Conservation (phyloP, 768 basidiomycete genomes). For the Podaxis carcinomalis region DNA sequence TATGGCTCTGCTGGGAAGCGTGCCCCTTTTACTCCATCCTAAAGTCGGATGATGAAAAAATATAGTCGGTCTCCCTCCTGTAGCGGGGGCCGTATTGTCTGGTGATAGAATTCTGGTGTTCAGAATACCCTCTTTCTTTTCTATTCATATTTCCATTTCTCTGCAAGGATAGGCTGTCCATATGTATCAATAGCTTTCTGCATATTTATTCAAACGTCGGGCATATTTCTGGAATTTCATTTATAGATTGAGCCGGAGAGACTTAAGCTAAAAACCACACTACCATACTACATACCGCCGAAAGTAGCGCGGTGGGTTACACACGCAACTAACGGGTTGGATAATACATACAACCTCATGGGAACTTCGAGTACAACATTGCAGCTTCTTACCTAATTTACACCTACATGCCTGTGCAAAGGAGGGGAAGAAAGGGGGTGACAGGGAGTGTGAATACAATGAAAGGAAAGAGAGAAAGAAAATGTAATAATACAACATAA, state of each 20-base stretch:
- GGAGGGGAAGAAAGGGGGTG: too few species aligned
- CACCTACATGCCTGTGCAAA: not conserved
- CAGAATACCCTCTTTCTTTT: not conserved
- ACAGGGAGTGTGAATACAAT: not conserved
- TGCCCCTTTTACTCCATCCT: not conserved
- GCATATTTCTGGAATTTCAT: not conserved
- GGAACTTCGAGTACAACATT: not conserved
- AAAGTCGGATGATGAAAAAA: too few species aligned
- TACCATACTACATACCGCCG: not conserved
- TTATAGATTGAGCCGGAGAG: not conserved
- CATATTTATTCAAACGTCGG: not conserved
- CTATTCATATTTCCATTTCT: not conserved
- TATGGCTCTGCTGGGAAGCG: slow-evolving; percentile 21
- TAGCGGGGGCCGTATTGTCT: not conserved
- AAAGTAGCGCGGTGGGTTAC: not conserved
- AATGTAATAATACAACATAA: not conserved
- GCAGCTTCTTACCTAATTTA: not conserved
- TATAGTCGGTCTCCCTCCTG: too few species aligned
- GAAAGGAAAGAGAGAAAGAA: not conserved
- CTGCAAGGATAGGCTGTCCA: not conserved
- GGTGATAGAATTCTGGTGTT: not conserved
- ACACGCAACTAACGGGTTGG: not conserved
- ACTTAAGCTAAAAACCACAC: not conserved
- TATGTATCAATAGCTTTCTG: not conserved
- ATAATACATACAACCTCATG: not conserved